Percentiles rank a stretch among this genome's conserved stretches.
Conservation (phyloP, 2,329 filamentous ascomycete species). For the Chaetomium sp. region DNA sequence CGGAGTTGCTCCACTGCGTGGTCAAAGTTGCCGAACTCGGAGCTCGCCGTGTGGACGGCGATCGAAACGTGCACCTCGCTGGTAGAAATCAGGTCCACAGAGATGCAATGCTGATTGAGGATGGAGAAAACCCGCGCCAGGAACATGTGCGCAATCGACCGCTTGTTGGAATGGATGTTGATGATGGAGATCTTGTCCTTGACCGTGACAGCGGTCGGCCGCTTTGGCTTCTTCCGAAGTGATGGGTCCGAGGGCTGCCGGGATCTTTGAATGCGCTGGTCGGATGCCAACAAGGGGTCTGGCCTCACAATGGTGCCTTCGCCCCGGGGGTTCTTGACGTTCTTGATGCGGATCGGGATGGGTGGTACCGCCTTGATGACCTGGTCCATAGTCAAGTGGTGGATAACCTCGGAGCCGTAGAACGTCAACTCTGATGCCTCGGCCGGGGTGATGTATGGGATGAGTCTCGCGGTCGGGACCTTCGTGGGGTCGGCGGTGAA, state of each 20-base stretch:
- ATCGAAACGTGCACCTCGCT: conserved; percentile 97
- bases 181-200: conserved; percentile 96
- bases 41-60: conserved; percentile 79
- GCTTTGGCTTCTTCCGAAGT: conserved; percentile 56
- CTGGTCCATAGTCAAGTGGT: conserved; percentile 98
- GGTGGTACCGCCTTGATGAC: conserved; percentile 71
- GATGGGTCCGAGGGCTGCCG: conserved; percentile 29
- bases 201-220: conserved; percentile 87
- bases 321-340: conserved; percentile 78
- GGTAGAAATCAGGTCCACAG: conserved; percentile 93
- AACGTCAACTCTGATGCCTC: conserved; percentile 95
- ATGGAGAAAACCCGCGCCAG: conserved; percentile 91
- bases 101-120: conserved; percentile 77
- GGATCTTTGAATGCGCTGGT: conserved; percentile 53
- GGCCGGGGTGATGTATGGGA: conserved; percentile 81
- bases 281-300: conserved; percentile 51
- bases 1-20: conserved; percentile 62
- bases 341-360: conserved; percentile 85
- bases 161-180: conserved; percentile 96
- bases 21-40: conserved; percentile 55
- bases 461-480: conserved; percentile 85
- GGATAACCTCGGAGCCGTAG: conserved; percentile 93
- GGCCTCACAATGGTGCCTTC: conserved; percentile 78
- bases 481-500: conserved; percentile 67
- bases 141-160: conserved; percentile 92